Conservation (phyloP, 306 rosid genomes). For the Cercis canadensis region DNA sequence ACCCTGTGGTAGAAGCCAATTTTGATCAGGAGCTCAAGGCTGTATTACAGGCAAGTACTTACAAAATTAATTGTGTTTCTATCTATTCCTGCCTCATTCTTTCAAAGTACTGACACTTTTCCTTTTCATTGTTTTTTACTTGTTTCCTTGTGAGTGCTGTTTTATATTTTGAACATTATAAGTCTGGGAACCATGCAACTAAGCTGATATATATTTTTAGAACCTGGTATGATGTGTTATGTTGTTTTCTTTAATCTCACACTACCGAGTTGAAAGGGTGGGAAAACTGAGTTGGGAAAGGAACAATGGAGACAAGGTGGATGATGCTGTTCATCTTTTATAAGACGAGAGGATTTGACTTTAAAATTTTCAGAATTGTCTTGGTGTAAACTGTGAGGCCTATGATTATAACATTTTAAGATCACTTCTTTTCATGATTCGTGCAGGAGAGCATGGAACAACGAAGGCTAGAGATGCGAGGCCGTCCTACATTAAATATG, state of each 20-base stretch:
- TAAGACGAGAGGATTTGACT: not conserved
- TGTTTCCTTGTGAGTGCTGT: constrained; percentile 14
- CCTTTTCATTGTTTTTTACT: not conserved
- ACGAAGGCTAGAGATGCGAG: constrained; percentile 84
- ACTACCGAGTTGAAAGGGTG: not conserved
- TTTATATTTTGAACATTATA: constrained; percentile 3
- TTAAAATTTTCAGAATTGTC: not conserved
- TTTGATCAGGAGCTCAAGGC: constrained; percentile 96
- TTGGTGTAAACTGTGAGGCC: constrained; percentile 19
- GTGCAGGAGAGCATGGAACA: constrained; percentile 99
- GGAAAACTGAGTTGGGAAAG: not conserved
- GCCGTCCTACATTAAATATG: constrained; percentile 94
- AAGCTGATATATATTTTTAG: no score
- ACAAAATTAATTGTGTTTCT: no score
- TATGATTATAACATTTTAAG: constrained; percentile 25
- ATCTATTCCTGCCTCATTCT: no score
- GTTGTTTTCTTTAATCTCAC: no score
- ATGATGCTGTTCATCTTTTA: not conserved
- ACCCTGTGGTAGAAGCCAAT: constrained; percentile 89
- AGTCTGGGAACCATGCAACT: constrained; percentile 5
- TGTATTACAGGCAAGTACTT: constrained; percentile 72
- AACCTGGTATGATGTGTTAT: no score
- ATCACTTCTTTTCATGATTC: constrained; percentile 26
- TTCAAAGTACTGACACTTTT: not conserved
- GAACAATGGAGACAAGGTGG: not conserved